Percentiles rank a stretch among this genome's conserved stretches.
Conservation (phyloP, 345 rosid genomes). For the Salix udensis region DNA sequence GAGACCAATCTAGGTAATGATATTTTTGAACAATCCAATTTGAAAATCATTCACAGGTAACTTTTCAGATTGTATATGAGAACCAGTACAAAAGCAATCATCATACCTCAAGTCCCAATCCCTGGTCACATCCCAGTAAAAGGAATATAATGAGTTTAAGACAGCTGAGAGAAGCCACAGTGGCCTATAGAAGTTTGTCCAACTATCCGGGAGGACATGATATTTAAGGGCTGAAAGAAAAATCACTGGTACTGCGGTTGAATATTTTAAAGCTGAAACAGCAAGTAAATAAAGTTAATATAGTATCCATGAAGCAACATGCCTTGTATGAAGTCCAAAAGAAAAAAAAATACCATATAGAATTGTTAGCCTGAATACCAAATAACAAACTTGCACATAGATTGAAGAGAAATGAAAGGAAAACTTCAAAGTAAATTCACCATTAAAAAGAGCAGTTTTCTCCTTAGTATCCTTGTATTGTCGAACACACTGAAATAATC, state of each 20-base stretch:
- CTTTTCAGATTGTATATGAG: neutral
- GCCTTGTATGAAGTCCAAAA: neutral
- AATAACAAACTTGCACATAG: neutral
- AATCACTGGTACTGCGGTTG: constrained; percentile 89
- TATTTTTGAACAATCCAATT: neutral
- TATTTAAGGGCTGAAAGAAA: constrained; percentile 94
- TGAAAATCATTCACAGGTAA: neutral
- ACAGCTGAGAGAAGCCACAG: constrained; percentile 87
- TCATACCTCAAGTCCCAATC: constrained; percentile 96
- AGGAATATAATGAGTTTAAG: constrained; percentile 78
- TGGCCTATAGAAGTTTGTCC: constrained; percentile 80
- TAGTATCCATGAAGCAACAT: constrained; percentile 9
- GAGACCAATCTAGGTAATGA: neutral
- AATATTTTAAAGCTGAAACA: constrained; percentile 82
- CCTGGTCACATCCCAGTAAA: constrained; percentile 89
- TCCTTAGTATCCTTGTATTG: constrained; percentile 88
- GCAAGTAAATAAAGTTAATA: constrained; percentile 28
- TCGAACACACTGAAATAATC: constrained; percentile 86
- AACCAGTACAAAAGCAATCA: neutral
- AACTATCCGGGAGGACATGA: constrained; percentile 63
- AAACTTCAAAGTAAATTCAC: constrained; percentile 30
- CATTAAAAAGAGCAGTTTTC: constrained; percentile 69
- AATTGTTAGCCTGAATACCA: neutral
- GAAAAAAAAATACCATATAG: neutral
- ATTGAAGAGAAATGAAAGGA: neutral